Conservation (phyloP, 1,139 yeast genomes). For the Candida sojae region DNA sequence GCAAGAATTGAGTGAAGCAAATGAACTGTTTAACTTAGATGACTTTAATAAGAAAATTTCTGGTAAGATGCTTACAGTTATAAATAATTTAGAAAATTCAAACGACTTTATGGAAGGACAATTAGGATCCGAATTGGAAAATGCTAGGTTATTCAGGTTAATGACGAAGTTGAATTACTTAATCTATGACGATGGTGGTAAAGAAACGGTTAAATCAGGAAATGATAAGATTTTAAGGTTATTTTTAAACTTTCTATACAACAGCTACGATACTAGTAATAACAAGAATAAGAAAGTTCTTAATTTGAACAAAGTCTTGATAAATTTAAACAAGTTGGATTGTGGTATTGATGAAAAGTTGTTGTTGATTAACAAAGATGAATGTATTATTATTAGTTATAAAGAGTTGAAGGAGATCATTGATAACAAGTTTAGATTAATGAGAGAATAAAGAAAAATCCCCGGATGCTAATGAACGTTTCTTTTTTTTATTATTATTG, state of each 20-base stretch:
- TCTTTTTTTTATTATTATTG: constrained; percentile 2
- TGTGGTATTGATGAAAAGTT: constrained; percentile 88
- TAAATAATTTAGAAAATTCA: constrained; percentile 58
- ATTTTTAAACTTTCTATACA: constrained; percentile 84
- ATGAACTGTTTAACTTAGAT: constrained; percentile 17
- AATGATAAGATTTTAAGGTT: constrained; percentile 72
- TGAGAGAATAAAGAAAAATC: constrained; percentile 20
- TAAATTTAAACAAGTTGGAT: constrained; percentile 82
- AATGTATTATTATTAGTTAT: constrained; percentile 77
- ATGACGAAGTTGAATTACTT: constrained; percentile 80
- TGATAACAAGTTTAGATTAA: constrained; percentile 68
- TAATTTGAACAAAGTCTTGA: constrained; percentile 81
- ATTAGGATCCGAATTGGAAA: constrained; percentile 76
- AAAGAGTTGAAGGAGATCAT: constrained; percentile 76
- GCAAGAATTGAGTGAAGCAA: constrained; percentile 15
- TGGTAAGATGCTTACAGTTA: constrained; percentile 39
- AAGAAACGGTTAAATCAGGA: constrained; percentile 74
- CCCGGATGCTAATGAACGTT: not conserved
- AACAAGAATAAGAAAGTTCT: constrained; percentile 67
- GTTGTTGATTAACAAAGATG: constrained; percentile 80
- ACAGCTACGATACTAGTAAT: constrained; percentile 68
- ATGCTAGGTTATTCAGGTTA: constrained; percentile 81
- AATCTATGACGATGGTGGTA: constrained; percentile 57
- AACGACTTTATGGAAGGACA: constrained; percentile 69
- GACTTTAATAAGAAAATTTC: constrained; percentile 38